Conservation (phyloP, 495 filamentous ascomycete genomes). For the Aspergillus taichungensis region DNA sequence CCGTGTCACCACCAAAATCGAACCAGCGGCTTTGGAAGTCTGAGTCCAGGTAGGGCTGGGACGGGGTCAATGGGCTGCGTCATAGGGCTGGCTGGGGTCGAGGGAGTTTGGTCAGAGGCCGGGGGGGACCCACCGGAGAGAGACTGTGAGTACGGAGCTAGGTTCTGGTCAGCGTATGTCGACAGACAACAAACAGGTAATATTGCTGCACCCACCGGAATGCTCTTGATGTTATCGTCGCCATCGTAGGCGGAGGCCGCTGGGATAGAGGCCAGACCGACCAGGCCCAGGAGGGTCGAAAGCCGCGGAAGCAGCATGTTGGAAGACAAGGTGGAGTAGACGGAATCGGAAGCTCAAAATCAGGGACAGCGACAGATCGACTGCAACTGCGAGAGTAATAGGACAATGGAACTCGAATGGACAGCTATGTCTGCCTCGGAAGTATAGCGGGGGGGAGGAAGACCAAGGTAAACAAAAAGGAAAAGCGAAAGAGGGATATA, state of each 20-base stretch:
- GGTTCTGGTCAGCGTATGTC: conserved; percentile 10
- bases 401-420: too few relatives aligned
- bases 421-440: too few relatives aligned
- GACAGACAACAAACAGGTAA: background rate
- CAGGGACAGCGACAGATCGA: too few relatives aligned
- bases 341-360: conserved; percentile 6
- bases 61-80: conserved; percentile 18
- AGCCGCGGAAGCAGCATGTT: conserved; percentile 33
- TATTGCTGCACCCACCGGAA: conserved; percentile 36
- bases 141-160: conserved; percentile 75
- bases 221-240: conserved; percentile 44
- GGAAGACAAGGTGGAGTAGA: background rate
- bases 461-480: background rate
- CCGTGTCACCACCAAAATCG: conserved; percentile 95
- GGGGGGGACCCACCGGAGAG: conserved; percentile 32
- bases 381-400: too few relatives aligned
- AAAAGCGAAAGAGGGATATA: background rate
- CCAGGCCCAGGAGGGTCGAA: conserved; percentile 32
- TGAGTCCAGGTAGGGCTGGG: conserved; percentile 89
- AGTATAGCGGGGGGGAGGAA: background rate
- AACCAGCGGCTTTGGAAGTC: conserved; percentile 99
- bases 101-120: background rate
- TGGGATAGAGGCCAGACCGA: conserved; percentile 24
- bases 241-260: conserved; percentile 27
- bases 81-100: background rate